Evolutionary conservation across 495 filamentous ascomycete species (phyloP), one percentile per base, ranked within the genome.

Genomic region (Podospora comata): DNA sequence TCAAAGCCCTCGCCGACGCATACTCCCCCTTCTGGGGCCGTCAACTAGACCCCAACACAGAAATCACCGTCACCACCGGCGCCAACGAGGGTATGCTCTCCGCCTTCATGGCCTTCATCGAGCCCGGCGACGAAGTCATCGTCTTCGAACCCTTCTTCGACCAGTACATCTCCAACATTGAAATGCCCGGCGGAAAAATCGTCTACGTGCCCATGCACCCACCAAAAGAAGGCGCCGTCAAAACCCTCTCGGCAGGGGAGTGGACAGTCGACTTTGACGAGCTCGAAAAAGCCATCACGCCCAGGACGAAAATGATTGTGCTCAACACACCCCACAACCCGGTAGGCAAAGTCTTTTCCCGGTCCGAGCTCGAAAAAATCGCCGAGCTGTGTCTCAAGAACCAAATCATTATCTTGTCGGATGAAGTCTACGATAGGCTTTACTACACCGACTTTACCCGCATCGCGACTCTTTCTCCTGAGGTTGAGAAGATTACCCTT

Each of bases 131-230:
- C 73, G 95, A 99, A 78, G 96, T 97, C 62, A 97, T 99, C 56
- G 87, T 99, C 64, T 97, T 99, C 79, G 95, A 99, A 82, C 95
- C 95, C 6, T 99, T 97, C 82, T 99, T 97, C 75, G 95, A 99
- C 80, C 95, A 99, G 88, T 94, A 97, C 77, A 95, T 98, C 68
- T 90, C 87, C 82, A 98, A 98, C 79, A 97, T 99, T 64, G 90
- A 96, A 76, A 97, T 99, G 96, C 88, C 94, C 9, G 96, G 96
- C 66, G 95, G 94, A 64, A 94, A 88, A 72, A 91, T 97, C 66
- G 91, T 92, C 67, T 99, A 97, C 76, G 94, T 97, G 16, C 92
- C 96, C 30, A 83, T 99, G 68, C 91, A 94, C 70, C 94, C 95
- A 4, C 95, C 95, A n/a, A 85, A 85, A 72, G 89, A 94, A 63